These are phyloP conservation scores for Plasmodium gallinaceum DNA, from an alignment of 169 alveolate species.

Conservation along the genomic window DNA sequence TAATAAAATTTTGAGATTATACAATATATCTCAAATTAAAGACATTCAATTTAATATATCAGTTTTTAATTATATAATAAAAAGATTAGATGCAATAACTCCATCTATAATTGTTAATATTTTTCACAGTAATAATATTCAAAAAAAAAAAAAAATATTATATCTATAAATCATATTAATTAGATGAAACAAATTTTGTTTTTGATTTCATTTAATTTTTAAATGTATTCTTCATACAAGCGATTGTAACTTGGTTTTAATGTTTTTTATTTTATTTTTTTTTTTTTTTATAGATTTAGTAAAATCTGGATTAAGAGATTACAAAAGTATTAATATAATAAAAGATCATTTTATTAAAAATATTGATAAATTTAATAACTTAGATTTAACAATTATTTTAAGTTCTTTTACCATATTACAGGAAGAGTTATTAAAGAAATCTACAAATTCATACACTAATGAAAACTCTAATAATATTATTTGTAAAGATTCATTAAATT, in stretches of 20 bases:
- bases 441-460: constrained; percentile 5
- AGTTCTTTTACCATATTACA: constrained; percentile 63
- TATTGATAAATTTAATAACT: constrained; percentile 38
- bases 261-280: too few relatives aligned
- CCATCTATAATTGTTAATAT: constrained; percentile 32
- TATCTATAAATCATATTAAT: neutral
- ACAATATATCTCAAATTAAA: constrained; percentile 43
- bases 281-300: constrained; percentile 39
- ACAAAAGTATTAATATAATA: constrained; percentile 32
- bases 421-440: constrained; percentile 28
- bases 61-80: constrained; percentile 59
- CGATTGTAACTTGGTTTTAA: too few relatives aligned
- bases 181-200: neutral
- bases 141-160: too few relatives aligned
- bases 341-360: constrained; percentile 59
- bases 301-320: constrained; percentile 44
- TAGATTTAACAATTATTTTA: constrained; percentile 74
- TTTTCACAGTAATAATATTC: constrained; percentile 67
- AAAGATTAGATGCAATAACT: constrained; percentile 63
- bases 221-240: too few relatives aligned
- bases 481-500: constrained; percentile 6
- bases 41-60: constrained; percentile 64
- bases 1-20: constrained; percentile 49
- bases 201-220: too few relatives aligned
- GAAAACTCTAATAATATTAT: constrained; percentile 6